phyloP scores from a whole-genome alignment of 2,329 filamentous ascomycete genomes.

The Blumeria graminis region DNA sequence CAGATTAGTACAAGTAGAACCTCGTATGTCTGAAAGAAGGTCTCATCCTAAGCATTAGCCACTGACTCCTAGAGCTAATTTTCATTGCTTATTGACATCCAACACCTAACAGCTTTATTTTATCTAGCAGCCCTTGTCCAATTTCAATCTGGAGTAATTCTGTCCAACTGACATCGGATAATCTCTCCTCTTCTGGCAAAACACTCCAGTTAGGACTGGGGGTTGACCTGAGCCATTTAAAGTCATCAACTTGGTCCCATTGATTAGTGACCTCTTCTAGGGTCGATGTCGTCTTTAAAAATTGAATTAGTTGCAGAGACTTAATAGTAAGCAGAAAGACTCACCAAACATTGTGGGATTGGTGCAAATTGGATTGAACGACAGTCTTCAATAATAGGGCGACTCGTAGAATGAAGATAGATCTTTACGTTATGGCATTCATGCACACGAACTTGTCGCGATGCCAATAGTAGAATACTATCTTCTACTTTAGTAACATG shows the following conservation, averaged over 20 bases:
- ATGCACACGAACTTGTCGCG: conserved; percentile 83
- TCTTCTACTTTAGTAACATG: conserved; percentile 57
- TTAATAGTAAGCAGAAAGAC: conserved; percentile 13
- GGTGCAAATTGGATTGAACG: conserved; percentile 53
- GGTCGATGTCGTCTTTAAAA: conserved; percentile 8
- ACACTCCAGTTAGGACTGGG: conserved; percentile 74
- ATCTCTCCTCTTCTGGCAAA: conserved; percentile 32
- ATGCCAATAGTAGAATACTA: conserved; percentile 53
- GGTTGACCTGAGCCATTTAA: conserved; percentile 82
- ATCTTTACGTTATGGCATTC: conserved; percentile 60
- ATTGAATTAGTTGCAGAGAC: conserved; percentile 3
- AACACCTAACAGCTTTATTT: conserved; percentile 21
- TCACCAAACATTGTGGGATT: conserved; percentile 44
- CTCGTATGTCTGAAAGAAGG: too few species aligned
- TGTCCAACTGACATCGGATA: conserved; percentile 43
- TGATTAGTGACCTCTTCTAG: conserved; percentile 28
- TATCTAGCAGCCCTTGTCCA: conserved; percentile 37
- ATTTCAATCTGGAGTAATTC: conserved; percentile 39
- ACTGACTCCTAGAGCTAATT: too few species aligned
- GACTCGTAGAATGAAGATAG: conserved; percentile 58
- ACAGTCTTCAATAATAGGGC: conserved; percentile 89
- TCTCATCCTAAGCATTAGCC: too few species aligned
- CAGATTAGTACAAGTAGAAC: too few species aligned
- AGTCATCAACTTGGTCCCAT: conserved; percentile 86
- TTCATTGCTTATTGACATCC: too few species aligned